Evolutionary conservation across 23 red algal species (phyloP), one percentile per base, ranked within the genome.

Genomic region (Gracilaria domingensis): DNA sequence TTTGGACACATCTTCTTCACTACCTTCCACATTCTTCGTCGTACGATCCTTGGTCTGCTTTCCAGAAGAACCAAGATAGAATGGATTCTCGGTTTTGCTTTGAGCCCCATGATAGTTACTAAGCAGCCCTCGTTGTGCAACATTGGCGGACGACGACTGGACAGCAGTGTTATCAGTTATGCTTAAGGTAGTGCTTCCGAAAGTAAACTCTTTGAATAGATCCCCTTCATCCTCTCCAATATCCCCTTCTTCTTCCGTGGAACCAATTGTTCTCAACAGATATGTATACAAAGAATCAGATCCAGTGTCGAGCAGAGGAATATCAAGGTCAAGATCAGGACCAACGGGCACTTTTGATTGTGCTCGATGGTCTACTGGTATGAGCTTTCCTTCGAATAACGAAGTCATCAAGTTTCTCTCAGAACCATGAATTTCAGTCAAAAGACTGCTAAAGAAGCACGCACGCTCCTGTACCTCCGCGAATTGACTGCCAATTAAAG

Each of bases 381-480:
- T 83, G 12, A 92, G 79, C 66, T 92, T 84, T 73, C 67, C 89
- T 64, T 84, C 79, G 54, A 92, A 92, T 34, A 92, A 35, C 40
- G 42, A 45, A 55, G 79, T 33, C 45, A 92, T 51, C 34, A 45
- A 24, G 12, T 53, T 24, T 25, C 78, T 57, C 13, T 74, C 49
- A 12, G 45, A 59, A 6, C 23, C 64, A 17, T 60, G 47, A 14
- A 74, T n/a, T 44, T 73, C 79, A 14, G 54, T 34, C 42, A 94
- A 66, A 23, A 94, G 28, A 20, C 38, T 38, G 23, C 34, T 80
- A 48, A 88, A 88, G 38, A 94, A 80, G 29, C 69, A 82, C 34
- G 92, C 92, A 8, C 92, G 83, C 47, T 94, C 92, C 30, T 94
- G 92, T 24, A 94, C 92, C 77, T 94, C 92, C 0, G 92, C 92